Evolutionary conservation across 805 yeast species (phyloP).

Genomic region (Teunomyces atbi): DNA sequence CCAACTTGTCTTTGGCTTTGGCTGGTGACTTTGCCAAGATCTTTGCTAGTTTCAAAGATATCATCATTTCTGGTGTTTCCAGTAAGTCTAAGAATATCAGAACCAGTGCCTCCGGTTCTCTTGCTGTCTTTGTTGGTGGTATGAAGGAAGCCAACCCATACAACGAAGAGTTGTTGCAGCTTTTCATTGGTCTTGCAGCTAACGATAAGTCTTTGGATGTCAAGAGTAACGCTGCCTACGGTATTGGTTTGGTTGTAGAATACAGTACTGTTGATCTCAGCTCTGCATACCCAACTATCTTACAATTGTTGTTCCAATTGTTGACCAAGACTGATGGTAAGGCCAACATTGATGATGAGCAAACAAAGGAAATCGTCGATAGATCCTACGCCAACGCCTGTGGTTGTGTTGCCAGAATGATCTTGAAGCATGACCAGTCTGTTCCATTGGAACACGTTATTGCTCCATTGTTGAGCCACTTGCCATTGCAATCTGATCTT

Average conservation of each 20-base stretch:
- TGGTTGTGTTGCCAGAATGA: conserved; percentile 95
- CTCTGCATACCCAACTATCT: conserved; percentile 62
- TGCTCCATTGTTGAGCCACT: conserved; percentile 70
- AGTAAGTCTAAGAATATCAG: conserved; percentile 65
- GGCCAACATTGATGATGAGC: conserved; percentile 63
- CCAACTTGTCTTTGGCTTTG: conserved; percentile 70
- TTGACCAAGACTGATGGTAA: conserved; percentile 63
- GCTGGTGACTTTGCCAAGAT: conserved; percentile 75
- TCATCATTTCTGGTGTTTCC: conserved; percentile 54
- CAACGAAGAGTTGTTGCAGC: conserved; percentile 65
- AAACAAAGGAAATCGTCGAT: conserved; percentile 72
- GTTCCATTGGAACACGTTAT: conserved; percentile 75
- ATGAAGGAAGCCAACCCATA: conserved; percentile 66
- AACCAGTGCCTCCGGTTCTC: conserved; percentile 79
- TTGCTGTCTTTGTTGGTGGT: conserved; percentile 84
- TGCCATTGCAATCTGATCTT: conserved; percentile 83
- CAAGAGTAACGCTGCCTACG: conserved; percentile 93
- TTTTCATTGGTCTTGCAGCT: conserved; percentile 66
- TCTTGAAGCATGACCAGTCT: conserved; percentile 63
- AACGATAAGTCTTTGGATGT: conserved; percentile 82
- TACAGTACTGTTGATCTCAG: conserved; percentile 56
- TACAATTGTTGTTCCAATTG: conserved; percentile 75
- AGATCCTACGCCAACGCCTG: conserved; percentile 91
- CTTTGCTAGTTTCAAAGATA: conserved; percentile 69
- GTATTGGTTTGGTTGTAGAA: conserved; percentile 77